Conservation (phyloP, 169 alveolate genomes). For the Theileria equi region DNA sequence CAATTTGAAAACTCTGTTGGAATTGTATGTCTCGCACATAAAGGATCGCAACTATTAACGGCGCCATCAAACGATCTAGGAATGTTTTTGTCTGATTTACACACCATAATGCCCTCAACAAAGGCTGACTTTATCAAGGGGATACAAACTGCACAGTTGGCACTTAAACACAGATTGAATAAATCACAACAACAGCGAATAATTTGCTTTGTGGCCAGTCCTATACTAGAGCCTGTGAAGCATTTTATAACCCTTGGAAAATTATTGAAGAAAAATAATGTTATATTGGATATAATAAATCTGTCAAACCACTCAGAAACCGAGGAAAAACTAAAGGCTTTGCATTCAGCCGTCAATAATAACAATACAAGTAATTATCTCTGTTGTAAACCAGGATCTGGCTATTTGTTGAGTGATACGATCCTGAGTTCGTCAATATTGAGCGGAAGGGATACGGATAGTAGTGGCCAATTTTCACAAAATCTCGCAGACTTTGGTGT, state of each 20-base stretch:
- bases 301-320: slow-evolving; percentile 40
- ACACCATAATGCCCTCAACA: slow-evolving; percentile 81
- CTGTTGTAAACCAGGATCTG: slow-evolving; percentile 44
- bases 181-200: slow-evolving; percentile 92
- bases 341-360: slow-evolving; percentile 47
- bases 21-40: slow-evolving; percentile 92
- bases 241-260: slow-evolving; percentile 87
- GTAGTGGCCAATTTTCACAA: neutral
- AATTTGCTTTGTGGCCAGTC: slow-evolving; percentile 94
- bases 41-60: slow-evolving; percentile 85
- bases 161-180: slow-evolving; percentile 94
- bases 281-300: slow-evolving; percentile 76
- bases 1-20: slow-evolving; percentile 94
- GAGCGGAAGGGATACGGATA: slow-evolving; percentile 13
- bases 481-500: slow-evolving; percentile 62
- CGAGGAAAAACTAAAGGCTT: slow-evolving; percentile 51
- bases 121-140: slow-evolving; percentile 87
- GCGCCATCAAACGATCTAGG: slow-evolving; percentile 93
- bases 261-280: slow-evolving; percentile 89
- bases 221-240: slow-evolving; percentile 75
- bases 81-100: slow-evolving; percentile 78
- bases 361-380: slow-evolving; percentile 59
- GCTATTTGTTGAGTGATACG: slow-evolving; percentile 51
- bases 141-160: slow-evolving; percentile 90
- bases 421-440: slow-evolving; percentile 36